These are phyloP conservation scores for Colletotrichum sp. DNA, from an alignment of 2,329 filamentous ascomycete species.

Conservation along the genomic window DNA sequence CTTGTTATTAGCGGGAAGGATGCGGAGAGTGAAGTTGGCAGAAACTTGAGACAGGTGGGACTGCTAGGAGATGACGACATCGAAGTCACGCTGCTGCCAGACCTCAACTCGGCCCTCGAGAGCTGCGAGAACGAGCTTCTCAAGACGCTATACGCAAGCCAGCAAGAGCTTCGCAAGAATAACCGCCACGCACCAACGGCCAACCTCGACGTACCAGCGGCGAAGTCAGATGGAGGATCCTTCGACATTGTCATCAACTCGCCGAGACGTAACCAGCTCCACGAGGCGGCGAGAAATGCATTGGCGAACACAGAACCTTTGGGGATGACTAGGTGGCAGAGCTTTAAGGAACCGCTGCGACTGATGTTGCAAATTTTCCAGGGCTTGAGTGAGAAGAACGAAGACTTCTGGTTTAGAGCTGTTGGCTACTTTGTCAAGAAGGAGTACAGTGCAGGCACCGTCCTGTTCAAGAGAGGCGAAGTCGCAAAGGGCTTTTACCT, in stretches of 20 bases:
- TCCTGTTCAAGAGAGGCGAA: conserved; percentile 82
- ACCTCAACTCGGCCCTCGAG: conserved; percentile 92
- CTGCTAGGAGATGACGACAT: conserved; percentile 73
- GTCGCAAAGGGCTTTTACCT: conserved; percentile 85
- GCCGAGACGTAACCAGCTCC: conserved; percentile 78
- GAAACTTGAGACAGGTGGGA: conserved; percentile 82
- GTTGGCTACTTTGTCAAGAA: conserved; percentile 76
- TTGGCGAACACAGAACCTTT: conserved; percentile 69
- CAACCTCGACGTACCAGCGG: conserved; percentile 53
- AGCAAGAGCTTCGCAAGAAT: conserved; percentile 60
- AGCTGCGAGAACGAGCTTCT: conserved; percentile 94
- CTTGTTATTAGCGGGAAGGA: conserved; percentile 85
- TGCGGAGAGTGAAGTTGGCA: conserved; percentile 75
- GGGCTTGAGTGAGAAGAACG: conserved; percentile 81
- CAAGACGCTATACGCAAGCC: conserved; percentile 76
- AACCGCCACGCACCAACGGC: conserved; percentile 45
- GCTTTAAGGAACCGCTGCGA: conserved; percentile 87
- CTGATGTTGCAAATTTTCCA: conserved; percentile 97
- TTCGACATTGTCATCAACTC: conserved; percentile 69
- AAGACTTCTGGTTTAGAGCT: conserved; percentile 93
- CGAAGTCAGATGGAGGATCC: conserved; percentile 35
- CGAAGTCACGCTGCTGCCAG: conserved; percentile 81
- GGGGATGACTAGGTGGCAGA: conserved; percentile 74
- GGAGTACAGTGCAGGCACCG: conserved; percentile 70
- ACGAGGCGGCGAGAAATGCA: conserved; percentile 77